These are phyloP conservation scores for Alopecurus myosuroides DNA, from an alignment of 176 grass and related monocot species.

Conservation along the genomic window DNA sequence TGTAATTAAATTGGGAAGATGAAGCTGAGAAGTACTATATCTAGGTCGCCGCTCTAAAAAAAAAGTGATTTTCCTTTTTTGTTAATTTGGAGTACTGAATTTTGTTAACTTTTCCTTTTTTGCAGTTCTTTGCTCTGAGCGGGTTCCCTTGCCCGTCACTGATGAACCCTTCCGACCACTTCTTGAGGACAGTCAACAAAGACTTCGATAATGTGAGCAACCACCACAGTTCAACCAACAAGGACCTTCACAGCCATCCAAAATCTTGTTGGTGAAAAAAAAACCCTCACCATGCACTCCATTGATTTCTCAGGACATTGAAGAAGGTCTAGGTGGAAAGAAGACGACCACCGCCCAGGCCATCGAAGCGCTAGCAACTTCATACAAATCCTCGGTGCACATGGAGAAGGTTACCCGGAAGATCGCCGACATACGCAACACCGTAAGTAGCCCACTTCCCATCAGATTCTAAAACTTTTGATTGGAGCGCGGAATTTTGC, in stretches of 20 bases:
- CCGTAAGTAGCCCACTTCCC: conserved; percentile 33
- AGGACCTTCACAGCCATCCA: background rate
- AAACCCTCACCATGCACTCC: background rate
- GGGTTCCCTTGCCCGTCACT: conserved; percentile 74
- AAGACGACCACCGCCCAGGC: conserved; percentile 36
- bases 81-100: background rate
- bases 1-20: background rate
- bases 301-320: conserved; percentile 35
- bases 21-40: background rate
- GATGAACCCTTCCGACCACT: conserved; percentile 94
- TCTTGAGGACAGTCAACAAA: conserved; percentile 85
- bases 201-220: conserved; percentile 73
- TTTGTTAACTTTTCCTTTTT: background rate
- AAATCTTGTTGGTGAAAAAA: background rate
- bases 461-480: background rate
- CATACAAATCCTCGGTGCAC: conserved; percentile 56
- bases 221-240: background rate
- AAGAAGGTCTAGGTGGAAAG: conserved; percentile 25
- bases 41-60: no score
- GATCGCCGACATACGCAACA: conserved; percentile 47
- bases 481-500: background rate
- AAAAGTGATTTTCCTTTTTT: no score
- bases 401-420: conserved; percentile 47
- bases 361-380: conserved; percentile 46
- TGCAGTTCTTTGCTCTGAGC: conserved; percentile 68